These are phyloP conservation scores for Blechomonas ayalai DNA, from an alignment of 208 protist genomes.

Conservation along the genomic window DNA sequence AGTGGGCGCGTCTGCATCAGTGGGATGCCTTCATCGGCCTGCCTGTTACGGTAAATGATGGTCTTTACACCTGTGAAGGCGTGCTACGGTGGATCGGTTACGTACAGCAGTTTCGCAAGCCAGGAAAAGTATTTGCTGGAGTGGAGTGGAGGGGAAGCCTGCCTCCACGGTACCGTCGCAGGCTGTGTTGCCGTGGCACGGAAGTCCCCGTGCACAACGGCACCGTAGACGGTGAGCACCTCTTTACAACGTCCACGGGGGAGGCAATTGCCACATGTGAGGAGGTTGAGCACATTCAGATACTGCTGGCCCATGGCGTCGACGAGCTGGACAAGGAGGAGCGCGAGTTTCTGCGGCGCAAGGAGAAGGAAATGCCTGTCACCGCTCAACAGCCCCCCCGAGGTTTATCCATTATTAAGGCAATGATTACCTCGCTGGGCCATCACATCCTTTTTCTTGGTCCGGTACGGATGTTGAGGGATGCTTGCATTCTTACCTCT, in stretches of 20 bases:
- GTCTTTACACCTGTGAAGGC: slow-evolving; percentile 6
- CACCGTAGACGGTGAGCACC: slow-evolving; percentile 46
- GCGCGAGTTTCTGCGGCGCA: neutral
- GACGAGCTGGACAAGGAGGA: slow-evolving; percentile 1
- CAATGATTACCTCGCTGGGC: slow-evolving; percentile 24
- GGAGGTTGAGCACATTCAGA: slow-evolving; percentile 21
- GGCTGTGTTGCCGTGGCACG: slow-evolving; percentile 1
- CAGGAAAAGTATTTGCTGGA: slow-evolving; percentile 37
- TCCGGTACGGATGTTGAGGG: slow-evolving; percentile 34
- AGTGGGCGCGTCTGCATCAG: slow-evolving; percentile 19
- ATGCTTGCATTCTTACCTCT: slow-evolving; percentile 29
- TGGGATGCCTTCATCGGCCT: slow-evolving; percentile 27
- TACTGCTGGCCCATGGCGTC: slow-evolving; percentile 5
- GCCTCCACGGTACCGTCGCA: slow-evolving; percentile 16
- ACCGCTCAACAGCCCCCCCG: slow-evolving; percentile 2
- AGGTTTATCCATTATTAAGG: slow-evolving; percentile 22
- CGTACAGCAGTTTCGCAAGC: slow-evolving; percentile 33
- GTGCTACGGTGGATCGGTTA: slow-evolving; percentile 54
- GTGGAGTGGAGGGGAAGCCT: slow-evolving; percentile 47
- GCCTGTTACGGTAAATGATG: slow-evolving; percentile 8
- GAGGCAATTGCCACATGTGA: slow-evolving; percentile 42
- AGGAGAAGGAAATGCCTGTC: slow-evolving; percentile 3
- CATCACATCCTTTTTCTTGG: slow-evolving; percentile 22
- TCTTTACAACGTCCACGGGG: slow-evolving; percentile 32
- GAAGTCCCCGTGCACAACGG: slow-evolving; percentile 34